Evolutionary conservation across 805 yeast species (phyloP).

Genomic region (Lipomyces anomalus): DNA sequence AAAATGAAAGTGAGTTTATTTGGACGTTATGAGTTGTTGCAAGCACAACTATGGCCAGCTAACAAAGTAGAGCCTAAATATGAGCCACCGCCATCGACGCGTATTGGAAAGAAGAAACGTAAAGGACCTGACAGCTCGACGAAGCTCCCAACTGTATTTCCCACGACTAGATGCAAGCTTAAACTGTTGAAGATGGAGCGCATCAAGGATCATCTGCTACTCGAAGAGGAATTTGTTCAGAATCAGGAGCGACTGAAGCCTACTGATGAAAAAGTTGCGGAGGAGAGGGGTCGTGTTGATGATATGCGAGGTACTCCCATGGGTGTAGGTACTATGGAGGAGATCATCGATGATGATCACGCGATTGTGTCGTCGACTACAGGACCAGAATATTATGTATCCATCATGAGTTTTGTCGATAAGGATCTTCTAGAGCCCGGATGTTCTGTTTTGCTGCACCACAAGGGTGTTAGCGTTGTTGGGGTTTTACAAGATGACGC

Average conservation of each 20-base stretch:
- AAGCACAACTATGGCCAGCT: not conserved
- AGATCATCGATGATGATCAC: constrained; percentile 96
- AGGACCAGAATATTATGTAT: constrained; percentile 95
- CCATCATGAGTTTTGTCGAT: constrained; percentile 93
- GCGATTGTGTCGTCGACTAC: constrained; percentile 95
- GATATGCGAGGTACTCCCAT: constrained; percentile 94
- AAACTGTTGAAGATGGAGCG: constrained; percentile 89
- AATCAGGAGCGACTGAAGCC: constrained; percentile 94
- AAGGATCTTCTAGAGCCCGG: constrained; percentile 95
- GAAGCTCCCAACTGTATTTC: constrained; percentile 80
- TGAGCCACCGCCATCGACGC: constrained; percentile 96
- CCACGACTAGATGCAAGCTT: constrained; percentile 89
- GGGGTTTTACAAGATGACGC: constrained; percentile 98
- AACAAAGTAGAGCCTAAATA: constrained; percentile 78
- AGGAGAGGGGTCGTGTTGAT: constrained; percentile 90
- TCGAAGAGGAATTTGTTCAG: constrained; percentile 89
- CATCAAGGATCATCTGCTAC: constrained; percentile 87
- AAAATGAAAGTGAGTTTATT: constrained; percentile 30
- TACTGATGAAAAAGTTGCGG: constrained; percentile 92
- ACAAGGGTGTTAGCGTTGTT: constrained; percentile 91
- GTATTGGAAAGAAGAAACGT: constrained; percentile 81
- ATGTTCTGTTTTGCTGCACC: constrained; percentile 90
- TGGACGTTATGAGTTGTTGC: no score
- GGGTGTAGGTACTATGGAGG: constrained; percentile 94
- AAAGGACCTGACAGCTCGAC: constrained; percentile 84